Percentiles rank a stretch among this genome's conserved stretches.
Evolutionary conservation across 805 yeast species (phyloP).

Genomic region (Saccharomyces mikatae): DNA sequence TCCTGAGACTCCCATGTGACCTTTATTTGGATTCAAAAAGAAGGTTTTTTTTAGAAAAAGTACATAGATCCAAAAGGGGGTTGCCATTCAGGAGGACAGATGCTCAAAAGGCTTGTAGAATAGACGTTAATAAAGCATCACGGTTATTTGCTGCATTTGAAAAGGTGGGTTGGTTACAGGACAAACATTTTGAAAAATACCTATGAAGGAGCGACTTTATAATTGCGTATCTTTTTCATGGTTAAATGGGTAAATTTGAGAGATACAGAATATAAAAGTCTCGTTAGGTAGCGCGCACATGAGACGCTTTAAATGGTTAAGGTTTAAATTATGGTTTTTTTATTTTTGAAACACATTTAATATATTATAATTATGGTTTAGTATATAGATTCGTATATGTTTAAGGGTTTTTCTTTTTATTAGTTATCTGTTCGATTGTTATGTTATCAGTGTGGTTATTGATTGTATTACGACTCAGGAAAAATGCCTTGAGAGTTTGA

Average conservation of each 20-base stretch:
- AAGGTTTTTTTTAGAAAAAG: constrained; percentile 81
- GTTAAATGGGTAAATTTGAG: not conserved
- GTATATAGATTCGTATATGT: not conserved
- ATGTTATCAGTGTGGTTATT: not conserved
- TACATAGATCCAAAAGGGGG: constrained; percentile 55
- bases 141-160: constrained; percentile 83
- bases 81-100: constrained; percentile 89
- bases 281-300: not conserved
- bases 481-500: too few species aligned
- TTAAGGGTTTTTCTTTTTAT: not conserved
- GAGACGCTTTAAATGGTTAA: not conserved
- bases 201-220: not conserved
- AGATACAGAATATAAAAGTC: not conserved
- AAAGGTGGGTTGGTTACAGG: constrained; percentile 84
- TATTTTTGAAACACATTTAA: not conserved
- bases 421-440: not conserved
- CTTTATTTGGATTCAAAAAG: constrained; percentile 72
- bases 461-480: not conserved
- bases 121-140: constrained; percentile 91
- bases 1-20: constrained; percentile 75
- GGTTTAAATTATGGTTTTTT: not conserved
- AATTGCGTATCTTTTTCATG: not conserved
- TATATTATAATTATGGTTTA: constrained; percentile 1
- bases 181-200: constrained; percentile 48
- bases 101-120: constrained; percentile 93